Base-by-base conservation (phyloP, 371 early-diverging fungal genomes). In the Funneliformis caledonium region DNA sequence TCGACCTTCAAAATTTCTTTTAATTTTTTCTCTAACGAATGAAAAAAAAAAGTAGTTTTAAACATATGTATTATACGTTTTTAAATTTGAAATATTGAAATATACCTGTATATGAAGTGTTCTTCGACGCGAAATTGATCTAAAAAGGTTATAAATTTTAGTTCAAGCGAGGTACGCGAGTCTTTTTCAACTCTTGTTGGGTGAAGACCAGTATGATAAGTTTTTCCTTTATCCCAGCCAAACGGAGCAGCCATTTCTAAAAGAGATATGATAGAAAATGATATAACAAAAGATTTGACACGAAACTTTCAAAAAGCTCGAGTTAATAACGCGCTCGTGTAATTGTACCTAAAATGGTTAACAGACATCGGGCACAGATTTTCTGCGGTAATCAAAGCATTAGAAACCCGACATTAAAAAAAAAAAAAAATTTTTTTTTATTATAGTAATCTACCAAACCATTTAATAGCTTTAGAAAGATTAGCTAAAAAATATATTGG, bases 211-310 rank as follows among this genome's bases (percentile, higher is more conserved):
- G 72, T 16, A 50, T 59, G 93, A 85, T 91, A 94, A 62, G 94
- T 87, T 79, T 88, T 88, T 37, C 94, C 95, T 52, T 90, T 87
- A 86, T 96, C 96, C 96, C 96, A 96, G 78, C 96, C 96, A 31
- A 89, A 82, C 72, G 85, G 85, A 70, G 90, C 89, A 90, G 90
- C 88, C 72, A 56, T 64, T 73, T 56, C 14, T 52, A 37, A 37
- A 37, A 37, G 37, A 37, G 37, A 37, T 0, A 37, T 37, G 37
- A 37, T 37, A 37, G 37, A 37, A 37, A 37, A 2, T 37, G 37
- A 37, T 37, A 37, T 37, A 37, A 37, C 37, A 37, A 37, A 37
- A 37, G 37, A 3, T 37, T 37, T 37, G 37, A 37, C 37, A 37
- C 37, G 37, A 37, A 37, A 37, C 37, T 37, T 37, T 37, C 37